Evolutionary conservation across 106 monocot species (phyloP).

Genomic region (Narthecium ossifragum): DNA sequence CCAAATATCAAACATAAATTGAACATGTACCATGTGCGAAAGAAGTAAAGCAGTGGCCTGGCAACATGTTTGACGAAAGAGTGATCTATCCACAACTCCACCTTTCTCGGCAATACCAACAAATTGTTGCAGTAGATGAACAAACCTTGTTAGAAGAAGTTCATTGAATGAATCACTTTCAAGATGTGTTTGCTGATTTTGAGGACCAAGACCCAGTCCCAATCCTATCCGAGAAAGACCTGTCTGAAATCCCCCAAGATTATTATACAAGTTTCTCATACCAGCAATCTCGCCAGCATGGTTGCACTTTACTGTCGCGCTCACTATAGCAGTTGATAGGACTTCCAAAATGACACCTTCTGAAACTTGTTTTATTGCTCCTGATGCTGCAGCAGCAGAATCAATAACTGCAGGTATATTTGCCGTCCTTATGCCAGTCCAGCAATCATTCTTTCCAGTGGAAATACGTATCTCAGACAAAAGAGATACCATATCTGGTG

Average conservation of each 20-base stretch:
- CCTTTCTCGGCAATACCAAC: conserved; percentile 85
- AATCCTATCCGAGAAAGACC: conserved; percentile 33
- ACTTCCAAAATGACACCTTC: conserved; percentile 83
- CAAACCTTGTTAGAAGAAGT: conserved; percentile 75
- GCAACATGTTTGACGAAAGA: conserved; percentile 91
- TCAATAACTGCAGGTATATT: conserved; percentile 91
- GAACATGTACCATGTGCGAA: conserved; percentile 65
- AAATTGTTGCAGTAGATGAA: conserved; percentile 87
- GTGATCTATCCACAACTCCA: conserved; percentile 54
- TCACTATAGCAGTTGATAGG: conserved; percentile 78
- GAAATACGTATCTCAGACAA: conserved; percentile 89
- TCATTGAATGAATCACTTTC: conserved; percentile 67
- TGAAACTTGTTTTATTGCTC: conserved; percentile 64
- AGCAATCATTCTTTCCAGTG: conserved; percentile 80
- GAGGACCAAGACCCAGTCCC: conserved; percentile 31
- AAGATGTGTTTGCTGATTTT: conserved; percentile 4
- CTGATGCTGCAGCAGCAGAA: conserved; percentile 91
- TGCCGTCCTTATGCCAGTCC: conserved; percentile 86
- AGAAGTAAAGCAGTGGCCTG: conserved; percentile 94
- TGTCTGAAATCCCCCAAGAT: conserved; percentile 75
- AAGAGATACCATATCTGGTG: conserved; percentile 82
- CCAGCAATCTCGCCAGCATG: conserved; percentile 94
- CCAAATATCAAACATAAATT: background rate
- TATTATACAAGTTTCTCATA: conserved; percentile 86
- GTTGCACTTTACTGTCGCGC: conserved; percentile 85